Conservation (phyloP, 2,329 filamentous ascomycete species). For the Paraphoma chrysanthemicola region DNA sequence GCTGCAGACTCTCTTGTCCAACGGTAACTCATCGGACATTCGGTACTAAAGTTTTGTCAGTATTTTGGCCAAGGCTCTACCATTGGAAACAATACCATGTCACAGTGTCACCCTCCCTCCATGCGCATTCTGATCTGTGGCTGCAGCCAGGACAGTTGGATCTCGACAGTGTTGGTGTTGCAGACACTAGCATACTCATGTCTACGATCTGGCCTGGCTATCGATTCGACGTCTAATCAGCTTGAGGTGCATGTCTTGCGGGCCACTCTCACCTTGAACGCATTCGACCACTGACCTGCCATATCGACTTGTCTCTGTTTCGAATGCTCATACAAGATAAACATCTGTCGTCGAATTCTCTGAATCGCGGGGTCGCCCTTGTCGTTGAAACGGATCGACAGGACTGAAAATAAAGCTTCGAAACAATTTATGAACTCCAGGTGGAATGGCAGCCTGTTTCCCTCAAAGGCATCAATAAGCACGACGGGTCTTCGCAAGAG, state of each 20-base stretch:
- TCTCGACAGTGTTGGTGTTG: background rate
- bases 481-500: background rate
- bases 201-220: conserved; percentile 4
- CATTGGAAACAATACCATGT: background rate
- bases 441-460: conserved; percentile 1
- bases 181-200: background rate
- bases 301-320: conserved; percentile 1
- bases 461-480: background rate
- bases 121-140: background rate
- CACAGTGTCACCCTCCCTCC: background rate
- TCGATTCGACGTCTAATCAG: too few relatives aligned
- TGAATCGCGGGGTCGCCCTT: background rate
- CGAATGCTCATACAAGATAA: background rate
- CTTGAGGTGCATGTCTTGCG: too few relatives aligned
- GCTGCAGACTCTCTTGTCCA: background rate
- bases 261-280: background rate
- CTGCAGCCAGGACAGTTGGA: background rate
- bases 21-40: background rate
- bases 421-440: conserved; percentile 1
- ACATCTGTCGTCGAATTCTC: background rate
- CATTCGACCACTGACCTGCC: background rate
- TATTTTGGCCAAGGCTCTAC: too few relatives aligned
- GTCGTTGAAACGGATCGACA: conserved; percentile 2
- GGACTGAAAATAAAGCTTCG: background rate
- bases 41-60: background rate